phyloP scores from a whole-genome alignment of 2,329 filamentous ascomycete genomes.

The Calonectria pauciramosa region DNA sequence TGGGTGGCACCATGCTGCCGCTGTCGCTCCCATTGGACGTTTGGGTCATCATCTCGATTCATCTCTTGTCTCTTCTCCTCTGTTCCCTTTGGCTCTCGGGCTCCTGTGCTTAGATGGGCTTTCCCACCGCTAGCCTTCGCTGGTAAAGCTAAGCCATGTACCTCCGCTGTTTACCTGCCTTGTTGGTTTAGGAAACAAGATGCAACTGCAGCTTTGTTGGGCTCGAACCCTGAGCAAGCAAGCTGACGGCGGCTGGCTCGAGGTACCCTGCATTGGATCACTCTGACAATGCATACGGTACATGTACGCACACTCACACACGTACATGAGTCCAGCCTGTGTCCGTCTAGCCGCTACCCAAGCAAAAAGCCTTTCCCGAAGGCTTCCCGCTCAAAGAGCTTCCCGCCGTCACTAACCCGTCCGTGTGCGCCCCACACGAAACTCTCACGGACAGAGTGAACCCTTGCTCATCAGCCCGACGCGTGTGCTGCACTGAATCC shows the following conservation, averaged over 20 bases:
- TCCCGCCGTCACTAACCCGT: slow-evolving; percentile 21
- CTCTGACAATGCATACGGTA: slow-evolving; percentile 19
- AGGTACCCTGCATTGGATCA: slow-evolving; percentile 22
- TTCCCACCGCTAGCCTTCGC: neutral
- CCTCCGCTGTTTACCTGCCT: neutral
- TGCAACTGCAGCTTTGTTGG: slow-evolving; percentile 10
- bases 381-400: slow-evolving; percentile 20
- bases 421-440: slow-evolving; percentile 32
- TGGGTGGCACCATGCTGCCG: slow-evolving; percentile 26
- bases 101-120: neutral
- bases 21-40: slow-evolving; percentile 25
- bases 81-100: slow-evolving; percentile 5
- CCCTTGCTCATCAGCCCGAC: slow-evolving; percentile 25
- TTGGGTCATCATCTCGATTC: slow-evolving; percentile 17
- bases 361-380: slow-evolving; percentile 22
- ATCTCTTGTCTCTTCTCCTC: slow-evolving; percentile 24
- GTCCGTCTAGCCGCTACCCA: neutral
- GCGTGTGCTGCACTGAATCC: slow-evolving; percentile 33
- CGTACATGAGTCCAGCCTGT: slow-evolving; percentile 10
- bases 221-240: slow-evolving; percentile 1
- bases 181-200: slow-evolving; percentile 11
- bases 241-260: slow-evolving; percentile 19
- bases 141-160: neutral
- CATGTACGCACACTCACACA: slow-evolving; percentile 8
- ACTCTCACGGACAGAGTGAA: slow-evolving; percentile 30